Base-by-base conservation (phyloP, 2,329 filamentous ascomycete species). In the Onygenales sp. region DNA sequence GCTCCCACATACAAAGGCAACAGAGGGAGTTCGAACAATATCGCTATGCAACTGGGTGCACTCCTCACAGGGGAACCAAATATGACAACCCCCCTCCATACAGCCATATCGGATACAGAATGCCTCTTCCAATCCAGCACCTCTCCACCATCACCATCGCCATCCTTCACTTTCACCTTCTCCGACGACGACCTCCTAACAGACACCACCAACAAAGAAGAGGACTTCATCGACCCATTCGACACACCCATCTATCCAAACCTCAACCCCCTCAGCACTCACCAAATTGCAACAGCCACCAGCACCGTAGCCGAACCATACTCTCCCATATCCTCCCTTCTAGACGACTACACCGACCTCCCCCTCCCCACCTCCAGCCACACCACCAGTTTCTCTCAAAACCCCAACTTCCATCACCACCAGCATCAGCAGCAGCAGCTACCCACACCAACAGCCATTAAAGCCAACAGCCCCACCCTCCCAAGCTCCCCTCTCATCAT, bases 41-140 rank as follows among this genome's bases (percentile, higher is more conserved):
- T 27, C 14, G 13, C 48, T 37, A 33, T 4, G 1, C 4, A 17
- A 36, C 7, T 37, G 34, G 34, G 7, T 14, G n/a, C 31, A 14
- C n/a, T 33, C 6, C 1, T 6, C 37, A 2, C 21, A 21, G 37
- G 7, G n/a, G 2, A 37, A n/a, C 32, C 4, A 27, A n/a, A 31
- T 36, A 11, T 0, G 17, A 0, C 13, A 51, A 34, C 42, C 11
- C 9, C 6, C 11, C 14, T 34, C 31, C 39, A 42, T 3, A n/a
- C 49, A 17, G 39, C 27, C 49, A 27, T 43, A 2, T 44, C 33
- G 17, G 49, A 51, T 51, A 49, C 47, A 40, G 49, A 51, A 33
- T 51, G 49, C 37, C 34, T 37, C 31, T 51, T 51, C 36, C 21
- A 5, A 27, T 27, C 21, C 21, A 27, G 0, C 21, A 27, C 21